Base-by-base conservation (phyloP, 2,329 filamentous ascomycete genomes). In the Diaporthe ampelina region DNA sequence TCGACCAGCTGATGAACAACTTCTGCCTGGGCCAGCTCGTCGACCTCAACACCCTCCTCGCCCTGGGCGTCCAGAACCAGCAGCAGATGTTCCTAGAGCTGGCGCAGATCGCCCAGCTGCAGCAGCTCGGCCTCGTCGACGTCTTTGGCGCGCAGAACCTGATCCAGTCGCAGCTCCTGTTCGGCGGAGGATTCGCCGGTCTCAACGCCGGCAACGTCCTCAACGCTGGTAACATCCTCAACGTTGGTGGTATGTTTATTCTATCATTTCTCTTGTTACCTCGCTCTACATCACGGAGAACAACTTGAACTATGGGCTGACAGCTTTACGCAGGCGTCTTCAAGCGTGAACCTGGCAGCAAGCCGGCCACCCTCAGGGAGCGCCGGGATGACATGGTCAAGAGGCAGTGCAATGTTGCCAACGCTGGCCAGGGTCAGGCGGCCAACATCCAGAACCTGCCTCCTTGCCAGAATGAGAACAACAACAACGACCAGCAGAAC, bases 51-150 rank as follows among this genome's bases (percentile, higher is more conserved):
- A 78, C 70, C 67, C 71, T 79, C 43, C 68, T 80, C 45, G 61
- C 72, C 37, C 77, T 82, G 15, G 77, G 80, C 32, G 54, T 76
- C 56, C 75, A 78, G 72, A 78, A 79, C 37, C 77, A 81, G 50
- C 72, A 80, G 29, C 76, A 82, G 57, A 76, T 83, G 65, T 81
- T 83, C 75, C 74, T 82, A 26, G 78, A 82, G 78, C 78, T 82
- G 19, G 79, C 79, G 9, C 78, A 82, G 79, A 76, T 82, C 15
- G 76, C 79, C 76, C 77, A 82, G 75, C 77, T 82, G 26, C 72
- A 81, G 77, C 75, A 79, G 75, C 77, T 80, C 2, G 80, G 80
- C 13, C 79, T 82, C 9, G 56, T 82, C 63, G 78, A 78, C 73
- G 54, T 78, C n/a, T 69, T 73, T 10, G 77, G 79, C 37, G 77